Evolutionary conservation across 345 rosid genomes (phyloP).

Genomic region (Bruguiera parviflora): DNA sequence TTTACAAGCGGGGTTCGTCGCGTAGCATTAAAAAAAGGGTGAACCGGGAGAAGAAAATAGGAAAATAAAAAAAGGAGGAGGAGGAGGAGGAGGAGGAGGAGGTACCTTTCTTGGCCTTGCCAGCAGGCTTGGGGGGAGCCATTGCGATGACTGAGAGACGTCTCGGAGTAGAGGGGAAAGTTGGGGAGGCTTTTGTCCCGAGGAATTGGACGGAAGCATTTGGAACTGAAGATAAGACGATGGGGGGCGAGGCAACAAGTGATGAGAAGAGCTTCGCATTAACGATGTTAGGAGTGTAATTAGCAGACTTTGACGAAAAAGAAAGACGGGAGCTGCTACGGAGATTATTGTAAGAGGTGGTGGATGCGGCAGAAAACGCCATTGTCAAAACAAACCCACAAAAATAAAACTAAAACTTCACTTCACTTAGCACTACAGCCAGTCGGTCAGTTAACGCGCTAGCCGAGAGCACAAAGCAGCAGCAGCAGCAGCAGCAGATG

Average conservation of each 20-base stretch:
- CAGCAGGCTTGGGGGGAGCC: conserved; percentile 94
- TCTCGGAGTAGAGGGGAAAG: conserved; percentile 48
- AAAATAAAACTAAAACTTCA: no score
- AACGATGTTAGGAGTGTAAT: not conserved
- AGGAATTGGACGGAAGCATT: conserved; percentile 48
- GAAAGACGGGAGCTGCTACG: not conserved
- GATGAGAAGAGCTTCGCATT: conserved; percentile 39
- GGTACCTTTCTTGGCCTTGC: conserved; percentile 82
- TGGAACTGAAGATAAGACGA: conserved; percentile 46
- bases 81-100: not conserved
- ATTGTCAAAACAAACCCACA: not conserved
- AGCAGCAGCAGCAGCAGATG: no score
- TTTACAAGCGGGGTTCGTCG: no score
- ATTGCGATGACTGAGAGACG: conserved; percentile 76
- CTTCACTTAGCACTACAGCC: no score
- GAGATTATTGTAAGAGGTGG: not conserved
- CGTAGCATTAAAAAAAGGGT: not conserved
- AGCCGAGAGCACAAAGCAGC: no score
- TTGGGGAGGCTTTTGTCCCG: conserved; percentile 38
- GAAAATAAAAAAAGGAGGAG: not conserved
- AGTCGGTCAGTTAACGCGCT: no score
- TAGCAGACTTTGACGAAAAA: not conserved
- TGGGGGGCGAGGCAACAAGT: conserved; percentile 29
- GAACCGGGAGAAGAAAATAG: not conserved
- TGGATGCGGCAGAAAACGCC: not conserved